Percentiles rank a stretch among this genome's conserved stretches.
Evolutionary conservation across 441 rosid species (phyloP).

Genomic region (Mallotus repandus): DNA sequence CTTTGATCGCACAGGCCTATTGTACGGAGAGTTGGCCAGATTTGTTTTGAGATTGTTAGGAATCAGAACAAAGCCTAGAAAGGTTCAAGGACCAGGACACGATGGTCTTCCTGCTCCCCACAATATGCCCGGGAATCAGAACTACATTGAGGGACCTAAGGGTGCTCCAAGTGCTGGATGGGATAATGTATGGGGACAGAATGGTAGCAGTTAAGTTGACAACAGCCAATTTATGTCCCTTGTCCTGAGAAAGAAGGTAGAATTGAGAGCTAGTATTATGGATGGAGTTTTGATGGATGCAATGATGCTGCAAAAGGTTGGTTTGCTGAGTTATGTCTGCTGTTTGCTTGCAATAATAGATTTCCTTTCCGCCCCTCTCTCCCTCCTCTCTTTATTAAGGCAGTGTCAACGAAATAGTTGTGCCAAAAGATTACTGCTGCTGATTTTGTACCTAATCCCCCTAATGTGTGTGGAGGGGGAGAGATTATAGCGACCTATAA

Average conservation of each 20-base stretch:
- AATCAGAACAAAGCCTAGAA: slow-evolving; percentile 63
- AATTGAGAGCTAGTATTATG: slow-evolving; percentile 4
- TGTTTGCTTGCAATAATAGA: slow-evolving; percentile 17
- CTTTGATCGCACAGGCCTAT: slow-evolving; percentile 75
- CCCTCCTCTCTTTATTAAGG: not conserved
- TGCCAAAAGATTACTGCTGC: not conserved
- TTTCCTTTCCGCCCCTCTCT: too few relatives aligned
- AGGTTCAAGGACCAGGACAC: slow-evolving; percentile 61
- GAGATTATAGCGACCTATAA: too few relatives aligned
- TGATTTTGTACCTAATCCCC: not conserved
- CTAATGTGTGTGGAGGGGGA: not conserved
- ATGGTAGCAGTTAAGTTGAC: slow-evolving; percentile 29
- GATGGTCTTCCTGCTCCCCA: slow-evolving; percentile 58
- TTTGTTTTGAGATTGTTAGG: slow-evolving; percentile 88
- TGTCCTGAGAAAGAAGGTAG: slow-evolving; percentile 1
- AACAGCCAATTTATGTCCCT: not conserved
- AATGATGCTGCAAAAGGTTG: slow-evolving; percentile 1
- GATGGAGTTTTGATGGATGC: slow-evolving; percentile 11
- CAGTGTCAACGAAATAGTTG: slow-evolving; percentile 5
- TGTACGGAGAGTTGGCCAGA: slow-evolving; percentile 95
- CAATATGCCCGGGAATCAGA: slow-evolving; percentile 57
- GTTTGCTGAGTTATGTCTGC: not conserved
- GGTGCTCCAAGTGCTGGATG: slow-evolving; percentile 66
- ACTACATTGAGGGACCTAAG: slow-evolving; percentile 77
- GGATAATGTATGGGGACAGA: slow-evolving; percentile 87